These are phyloP conservation scores for Xylaria sp. DNA, from an alignment of 2,329 filamentous ascomycete genomes.

Conservation along the genomic window DNA sequence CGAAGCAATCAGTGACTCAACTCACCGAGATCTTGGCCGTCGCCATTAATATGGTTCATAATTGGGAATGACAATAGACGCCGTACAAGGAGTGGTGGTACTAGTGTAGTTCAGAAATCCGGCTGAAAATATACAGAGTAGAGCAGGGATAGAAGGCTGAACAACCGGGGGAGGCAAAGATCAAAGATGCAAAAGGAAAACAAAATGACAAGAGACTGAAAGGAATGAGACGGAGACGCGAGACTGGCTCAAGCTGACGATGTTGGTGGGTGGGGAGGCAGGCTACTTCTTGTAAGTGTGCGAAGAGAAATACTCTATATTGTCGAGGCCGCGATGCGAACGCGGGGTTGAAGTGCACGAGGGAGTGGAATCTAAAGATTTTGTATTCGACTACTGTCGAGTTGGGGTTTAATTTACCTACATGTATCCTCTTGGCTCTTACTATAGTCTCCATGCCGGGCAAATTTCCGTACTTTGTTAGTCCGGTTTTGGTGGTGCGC, in stretches of 20 bases:
- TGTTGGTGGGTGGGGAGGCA: neutral
- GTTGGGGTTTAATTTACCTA: slow-evolving; percentile 23
- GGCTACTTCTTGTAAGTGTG: neutral
- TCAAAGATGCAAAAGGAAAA: slow-evolving; percentile 24
- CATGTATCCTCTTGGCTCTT: neutral
- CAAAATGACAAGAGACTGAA: slow-evolving; percentile 13
- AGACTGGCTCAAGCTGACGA: slow-evolving; percentile 39
- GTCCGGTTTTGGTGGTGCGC: neutral
- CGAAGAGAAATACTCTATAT: slow-evolving; percentile 22
- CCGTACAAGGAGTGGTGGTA: slow-evolving; percentile 10
- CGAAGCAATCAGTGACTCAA: slow-evolving; percentile 28
- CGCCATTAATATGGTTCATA: slow-evolving; percentile 60
- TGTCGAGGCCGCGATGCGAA: slow-evolving; percentile 34
- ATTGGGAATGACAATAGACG: slow-evolving; percentile 48
- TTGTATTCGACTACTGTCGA: slow-evolving; percentile 19
- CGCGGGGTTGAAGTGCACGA: slow-evolving; percentile 36
- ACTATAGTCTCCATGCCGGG: neutral
- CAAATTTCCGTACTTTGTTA: slow-evolving; percentile 21
- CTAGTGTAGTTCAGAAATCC: neutral
- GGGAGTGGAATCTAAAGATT: slow-evolving; percentile 29
- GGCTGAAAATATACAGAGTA: slow-evolving; percentile 9
- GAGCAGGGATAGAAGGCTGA: neutral
- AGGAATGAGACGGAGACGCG: slow-evolving; percentile 28
- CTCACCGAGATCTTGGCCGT: slow-evolving; percentile 58
- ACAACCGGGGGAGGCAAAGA: neutral